Evolutionary conservation across 2,329 filamentous ascomycete genomes (phyloP).

Genomic region (Escovopsis weberi): DNA sequence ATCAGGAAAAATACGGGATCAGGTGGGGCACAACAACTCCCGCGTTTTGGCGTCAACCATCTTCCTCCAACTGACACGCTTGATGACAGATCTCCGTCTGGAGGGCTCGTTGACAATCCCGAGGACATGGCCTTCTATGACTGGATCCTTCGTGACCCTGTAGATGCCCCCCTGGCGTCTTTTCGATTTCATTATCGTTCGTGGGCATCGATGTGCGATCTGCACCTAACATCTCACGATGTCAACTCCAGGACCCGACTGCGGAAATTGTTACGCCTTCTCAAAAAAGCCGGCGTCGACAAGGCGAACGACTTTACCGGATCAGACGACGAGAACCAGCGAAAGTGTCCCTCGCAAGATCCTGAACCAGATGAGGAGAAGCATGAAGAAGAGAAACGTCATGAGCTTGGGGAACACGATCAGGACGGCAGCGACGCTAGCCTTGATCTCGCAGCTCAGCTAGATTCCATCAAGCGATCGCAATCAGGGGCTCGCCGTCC

Average conservation of each 20-base stretch:
- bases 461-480: constrained; percentile 51
- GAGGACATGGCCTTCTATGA: constrained; percentile 37
- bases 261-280: neutral
- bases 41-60: neutral
- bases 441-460: neutral
- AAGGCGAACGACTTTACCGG: no score
- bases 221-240: constrained; percentile 31
- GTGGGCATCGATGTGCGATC: constrained; percentile 30
- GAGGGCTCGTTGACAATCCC: constrained; percentile 37
- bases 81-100: constrained; percentile 31
- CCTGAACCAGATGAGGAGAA: no score
- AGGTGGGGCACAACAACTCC: constrained; percentile 25
- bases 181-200: constrained; percentile 45
- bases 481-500: constrained; percentile 92
- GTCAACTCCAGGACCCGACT: neutral
- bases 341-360: no score
- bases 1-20: constrained; percentile 37
- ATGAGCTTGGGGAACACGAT: no score
- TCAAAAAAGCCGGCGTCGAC: neutral
- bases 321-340: no score
- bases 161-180: constrained; percentile 34
- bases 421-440: no score
- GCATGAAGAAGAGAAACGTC: no score
- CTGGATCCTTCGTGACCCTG: constrained; percentile 36
- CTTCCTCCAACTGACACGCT: neutral